Base-by-base conservation (phyloP, 257 asterid species). In the Capsicum rhomboideum region DNA sequence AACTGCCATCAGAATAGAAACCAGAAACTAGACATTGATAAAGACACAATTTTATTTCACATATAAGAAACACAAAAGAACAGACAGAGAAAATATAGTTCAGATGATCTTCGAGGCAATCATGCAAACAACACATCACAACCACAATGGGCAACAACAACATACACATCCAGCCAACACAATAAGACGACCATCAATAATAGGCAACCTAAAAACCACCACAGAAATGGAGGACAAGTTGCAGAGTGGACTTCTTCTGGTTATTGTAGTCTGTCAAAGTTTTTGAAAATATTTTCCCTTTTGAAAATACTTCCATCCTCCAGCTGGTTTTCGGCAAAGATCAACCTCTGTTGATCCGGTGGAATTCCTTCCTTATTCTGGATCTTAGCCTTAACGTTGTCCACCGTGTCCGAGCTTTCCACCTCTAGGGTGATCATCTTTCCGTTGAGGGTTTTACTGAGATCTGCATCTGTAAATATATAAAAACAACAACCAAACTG, bases 211-310 rank as follows among this genome's bases (percentile, higher is more conserved):
- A 91, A 87, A 85, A 84, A 80, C 94, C 97, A 89, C 97, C 97
- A 87, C 97, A 94, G 83, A 93, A 95, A 87, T 95, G 97, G 63
- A 93, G 97, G 85, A 93, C 97, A 82, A 93, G 94, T 88, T 93
- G 97, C 28, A 93, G 95, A 50, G 97, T 93, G 2, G 97, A 92
- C 89, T 92, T 93, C 85, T 91, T 92, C 89, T 92, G 95, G 85
- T 90, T 92, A 75, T 91, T 91, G 64, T 88, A 91, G 64, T 91
- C 94, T 0, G 94, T 92, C 8, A 91, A 80, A 11, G 92, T n/a
- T n/a, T n/a, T n/a, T n/a, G n/a, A n/a, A n/a, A n/a, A n/a, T n/a
- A n/a, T n/a, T n/a, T n/a, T n/a, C n/a, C n/a, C n/a, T n/a, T n/a
- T n/a, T n/a, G n/a, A n/a, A n/a, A n/a, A n/a, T 90, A 67, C 94